Evolutionary conservation across 768 basidiomycete species (phyloP).

Genomic region (Agrocybe pediades): DNA sequence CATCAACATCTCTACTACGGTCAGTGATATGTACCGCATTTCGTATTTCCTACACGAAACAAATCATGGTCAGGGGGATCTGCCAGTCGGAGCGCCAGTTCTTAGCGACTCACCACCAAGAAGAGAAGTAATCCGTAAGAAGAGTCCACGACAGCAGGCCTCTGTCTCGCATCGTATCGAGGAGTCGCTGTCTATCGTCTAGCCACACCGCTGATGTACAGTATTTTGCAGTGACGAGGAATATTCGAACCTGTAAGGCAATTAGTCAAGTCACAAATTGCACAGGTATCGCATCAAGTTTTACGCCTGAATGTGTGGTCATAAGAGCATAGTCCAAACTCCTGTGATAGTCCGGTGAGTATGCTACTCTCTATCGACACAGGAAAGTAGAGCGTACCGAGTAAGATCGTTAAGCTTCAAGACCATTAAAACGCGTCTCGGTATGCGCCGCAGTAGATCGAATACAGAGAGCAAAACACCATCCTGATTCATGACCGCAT

Average conservation of each 20-base stretch:
- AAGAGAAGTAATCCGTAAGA: slow-evolving; percentile 49
- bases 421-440: slow-evolving; percentile 81
- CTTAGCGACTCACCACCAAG: slow-evolving; percentile 80
- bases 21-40: slow-evolving; percentile 48
- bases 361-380: neutral
- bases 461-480: slow-evolving; percentile 86
- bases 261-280: neutral
- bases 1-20: slow-evolving; percentile 59
- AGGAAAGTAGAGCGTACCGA: slow-evolving; percentile 42
- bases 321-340: slow-evolving; percentile 82
- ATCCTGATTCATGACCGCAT: slow-evolving; percentile 80
- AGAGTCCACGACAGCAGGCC: slow-evolving; percentile 53
- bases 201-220: slow-evolving; percentile 81
- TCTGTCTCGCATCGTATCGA: slow-evolving; percentile 45
- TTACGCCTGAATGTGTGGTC: slow-evolving; percentile 83
- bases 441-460: slow-evolving; percentile 83
- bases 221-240: slow-evolving; percentile 88
- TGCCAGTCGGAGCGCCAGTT: too few species aligned
- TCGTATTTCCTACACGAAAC: slow-evolving; percentile 55
- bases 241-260: slow-evolving; percentile 70
- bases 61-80: neutral
- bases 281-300: slow-evolving; percentile 12
- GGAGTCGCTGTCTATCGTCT: slow-evolving; percentile 55
- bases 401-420: slow-evolving; percentile 87
- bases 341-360: slow-evolving; percentile 35